Evolutionary conservation across 352 stramenopile species (phyloP), one percentile per base, ranked within the genome.

Genomic region (Phytophthora pseudosyringae): DNA sequence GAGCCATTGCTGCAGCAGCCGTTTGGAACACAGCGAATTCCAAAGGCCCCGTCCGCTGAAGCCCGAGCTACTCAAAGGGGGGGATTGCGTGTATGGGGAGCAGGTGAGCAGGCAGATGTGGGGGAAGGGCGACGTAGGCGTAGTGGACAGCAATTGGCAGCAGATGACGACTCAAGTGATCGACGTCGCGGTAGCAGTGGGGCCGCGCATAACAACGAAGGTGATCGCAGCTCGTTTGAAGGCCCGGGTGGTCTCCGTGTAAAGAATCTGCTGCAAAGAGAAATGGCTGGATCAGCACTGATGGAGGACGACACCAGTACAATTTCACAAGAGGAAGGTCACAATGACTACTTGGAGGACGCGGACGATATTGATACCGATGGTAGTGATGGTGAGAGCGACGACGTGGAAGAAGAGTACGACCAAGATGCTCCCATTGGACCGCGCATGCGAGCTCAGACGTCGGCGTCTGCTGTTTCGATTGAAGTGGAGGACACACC

Each of bases 401-500:
- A 68, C 45, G 64, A 29, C 11, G 58, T 64, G 16, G 70, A 63
- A 0, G 46, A 63, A 18, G 64, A 58, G 0, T 47, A 59, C 10
- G 52, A 45, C 1, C 40, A 45, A 33, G 35, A 60, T 16, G 50
- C 62, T 45, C 9, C 29, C 0, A 49, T 1, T 60, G 29, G 8
- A 0, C 38, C 36, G 26, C 44, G 50, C 36, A 9, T 55, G 18
- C 60, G 64, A 55, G 31, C 44, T 64, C 48, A 62, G 38, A 64
- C 64, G 9, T 51, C 65, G 16, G 48, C 58, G 44, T 92, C 83
- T 5, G 69, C 73, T 16, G 62, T 79, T 8, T 94, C 86, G 12
- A 83, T 91, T 29, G 86, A 93, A 40, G 80, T 94, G 6, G 78
- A 91, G 32, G 85, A 94, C 48, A 94, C 86, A 9, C 86, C 86